A percentile compares a stretch with the other conserved stretches of the same genome.
These are phyloP conservation scores for Chloranthus sessilifolius DNA, from an alignment of 164 flowering plant genomes.

Conservation along the genomic window DNA sequence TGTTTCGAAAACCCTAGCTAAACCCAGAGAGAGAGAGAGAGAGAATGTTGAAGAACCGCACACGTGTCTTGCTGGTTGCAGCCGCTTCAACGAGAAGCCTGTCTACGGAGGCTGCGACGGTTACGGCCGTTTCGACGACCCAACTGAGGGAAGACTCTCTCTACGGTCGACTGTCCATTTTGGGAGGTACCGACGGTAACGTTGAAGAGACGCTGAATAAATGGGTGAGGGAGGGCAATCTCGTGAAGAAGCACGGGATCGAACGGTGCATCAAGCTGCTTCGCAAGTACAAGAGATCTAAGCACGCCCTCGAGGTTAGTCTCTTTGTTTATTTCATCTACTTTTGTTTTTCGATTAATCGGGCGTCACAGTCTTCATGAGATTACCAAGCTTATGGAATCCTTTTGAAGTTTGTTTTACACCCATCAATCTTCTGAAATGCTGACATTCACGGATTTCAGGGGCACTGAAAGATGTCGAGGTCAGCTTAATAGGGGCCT, in stretches of 20 bases:
- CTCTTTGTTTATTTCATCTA: background rate
- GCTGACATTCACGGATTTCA: too few relatives aligned
- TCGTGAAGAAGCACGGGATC: conserved; percentile 32
- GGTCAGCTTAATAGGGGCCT: too few relatives aligned
- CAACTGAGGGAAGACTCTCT: conserved; percentile 7
- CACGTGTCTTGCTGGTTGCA: too few relatives aligned
- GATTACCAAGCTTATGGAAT: too few relatives aligned
- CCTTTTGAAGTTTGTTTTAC: too few relatives aligned
- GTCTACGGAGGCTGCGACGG: conserved; percentile 3
- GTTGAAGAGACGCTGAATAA: conserved; percentile 32
- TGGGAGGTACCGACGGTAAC: conserved; percentile 27
- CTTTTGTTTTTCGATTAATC: too few relatives aligned
- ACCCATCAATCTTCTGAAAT: too few relatives aligned
- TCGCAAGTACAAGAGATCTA: conserved; percentile 35
- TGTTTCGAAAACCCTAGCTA: too few relatives aligned
- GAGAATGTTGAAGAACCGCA: too few relatives aligned
- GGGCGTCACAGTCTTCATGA: too few relatives aligned
- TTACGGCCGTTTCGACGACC: background rate
- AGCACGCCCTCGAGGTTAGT: conserved; percentile 60
- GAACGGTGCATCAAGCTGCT: conserved; percentile 37
- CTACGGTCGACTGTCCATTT: conserved; percentile 37
- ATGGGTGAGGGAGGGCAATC: conserved; percentile 37
- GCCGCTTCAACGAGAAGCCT: conserved; percentile 3
- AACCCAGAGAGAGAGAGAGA: too few relatives aligned
- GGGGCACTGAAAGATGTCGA: too few relatives aligned